Percentiles rank a stretch among this genome's conserved stretches.
Evolutionary conservation across 345 rosid genomes (phyloP).

Genomic region (Reutealis trisperma): DNA sequence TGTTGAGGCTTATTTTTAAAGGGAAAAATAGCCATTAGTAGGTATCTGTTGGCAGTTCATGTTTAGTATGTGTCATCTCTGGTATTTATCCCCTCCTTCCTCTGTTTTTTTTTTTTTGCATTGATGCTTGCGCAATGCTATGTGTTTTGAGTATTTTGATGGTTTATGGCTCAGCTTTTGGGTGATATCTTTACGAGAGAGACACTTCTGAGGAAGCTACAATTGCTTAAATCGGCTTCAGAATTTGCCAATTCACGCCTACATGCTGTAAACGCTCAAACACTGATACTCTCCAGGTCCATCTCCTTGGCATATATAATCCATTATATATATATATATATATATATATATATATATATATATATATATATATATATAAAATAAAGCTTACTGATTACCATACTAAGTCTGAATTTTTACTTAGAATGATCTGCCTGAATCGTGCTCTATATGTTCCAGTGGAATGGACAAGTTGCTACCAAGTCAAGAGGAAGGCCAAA

Average conservation of each 20-base stretch:
- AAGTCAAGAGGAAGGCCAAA: slow-evolving; percentile 63
- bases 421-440: background rate
- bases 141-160: slow-evolving; percentile 22
- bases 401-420: slow-evolving; percentile 1
- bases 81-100: too few species aligned
- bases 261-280: slow-evolving; percentile 65
- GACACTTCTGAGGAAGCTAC: slow-evolving; percentile 78
- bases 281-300: slow-evolving; percentile 66
- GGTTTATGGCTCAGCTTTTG: slow-evolving; percentile 50
- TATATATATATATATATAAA: background rate
- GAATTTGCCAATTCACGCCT: slow-evolving; percentile 67
- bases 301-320: background rate
- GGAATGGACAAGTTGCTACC: slow-evolving; percentile 80
- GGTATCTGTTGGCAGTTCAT: background rate
- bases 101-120: too few species aligned
- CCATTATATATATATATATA: background rate
- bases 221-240: slow-evolving; percentile 63
- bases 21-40: background rate
- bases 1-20: background rate
- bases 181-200: slow-evolving; percentile 58
- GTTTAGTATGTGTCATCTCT: background rate
- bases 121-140: background rate
- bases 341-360: too few species aligned
- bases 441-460: slow-evolving; percentile 33
- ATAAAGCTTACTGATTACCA: background rate